Evolutionary conservation across 805 yeast genomes (phyloP), one percentile per base, ranked within the genome.

Genomic region (Nakazawaea anatomiae): DNA sequence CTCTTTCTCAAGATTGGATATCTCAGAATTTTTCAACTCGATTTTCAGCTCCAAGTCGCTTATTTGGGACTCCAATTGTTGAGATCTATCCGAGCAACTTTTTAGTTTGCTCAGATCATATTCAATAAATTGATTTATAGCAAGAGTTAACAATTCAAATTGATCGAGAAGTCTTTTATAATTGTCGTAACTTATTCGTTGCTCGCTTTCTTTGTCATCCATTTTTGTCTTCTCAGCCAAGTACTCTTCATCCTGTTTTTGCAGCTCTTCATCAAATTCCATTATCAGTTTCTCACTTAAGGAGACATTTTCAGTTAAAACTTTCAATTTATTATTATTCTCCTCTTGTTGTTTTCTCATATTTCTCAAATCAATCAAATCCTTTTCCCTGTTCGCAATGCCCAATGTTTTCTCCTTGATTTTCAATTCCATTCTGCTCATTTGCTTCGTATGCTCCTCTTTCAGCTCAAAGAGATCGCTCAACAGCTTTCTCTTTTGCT

Each of bases 351-450:
- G 58, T 28, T 59, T 67, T 49, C 68, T 65, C 48, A 77, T 58
- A 48, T 68, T 72, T 25, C 66, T 66, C 36, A 74, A 69, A 51
- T 82, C 85, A 44, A 73, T 61, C 32, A 80, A 66, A 5, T 80
- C 66, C 44, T 69, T 71, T 58, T 83, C 87, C 51, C 80, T 61
- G 42, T 76, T 73, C 55, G 80, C 77, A 29, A 87, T 75, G 3
- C 60, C 57, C 42, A 85, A 62, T 57, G 72, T 71, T 48, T 75
- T 72, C 56, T 83, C 87, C 52, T 81, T 80, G 11, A 82, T 64
- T 36, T 65, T 64, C 35, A 68, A 73, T 52, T 83, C 85, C 27
- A 82, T 55, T 11, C 70, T 64, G 6, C 70, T 67, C 25, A 76
- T 50, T 38, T 76, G 79, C 42, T 71, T 70, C 29, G 76, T 74